Conservation (phyloP, 2,329 filamentous ascomycete species). For the Canariomyces notabilis region DNA sequence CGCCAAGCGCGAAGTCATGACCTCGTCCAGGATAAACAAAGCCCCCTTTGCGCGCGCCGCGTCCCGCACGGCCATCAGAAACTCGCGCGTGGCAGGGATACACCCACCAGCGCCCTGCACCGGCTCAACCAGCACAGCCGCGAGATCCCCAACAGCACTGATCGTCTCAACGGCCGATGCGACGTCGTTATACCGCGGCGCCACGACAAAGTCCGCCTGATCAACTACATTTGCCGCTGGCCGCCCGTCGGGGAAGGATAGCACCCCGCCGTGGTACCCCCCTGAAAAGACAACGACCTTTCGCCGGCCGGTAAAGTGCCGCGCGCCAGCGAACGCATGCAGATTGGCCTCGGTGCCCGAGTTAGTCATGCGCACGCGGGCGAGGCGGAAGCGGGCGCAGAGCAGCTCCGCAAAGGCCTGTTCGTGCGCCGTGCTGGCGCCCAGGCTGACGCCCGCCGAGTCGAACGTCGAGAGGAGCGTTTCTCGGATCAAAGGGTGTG, state of each 20-base stretch:
- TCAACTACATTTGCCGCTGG: conserved; percentile 45
- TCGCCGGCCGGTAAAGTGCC: conserved; percentile 39
- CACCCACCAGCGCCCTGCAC: conserved; percentile 62
- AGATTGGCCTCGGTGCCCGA: conserved; percentile 62
- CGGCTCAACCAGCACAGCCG: conserved; percentile 60
- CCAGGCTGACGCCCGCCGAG: conserved; percentile 48
- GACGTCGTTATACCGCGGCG: conserved; percentile 54
- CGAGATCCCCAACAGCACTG: conserved; percentile 37
- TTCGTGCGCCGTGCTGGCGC: conserved; percentile 50
- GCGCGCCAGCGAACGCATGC: conserved; percentile 52
- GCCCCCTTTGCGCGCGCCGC: conserved; percentile 43
- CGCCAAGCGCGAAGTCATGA: conserved; percentile 60
- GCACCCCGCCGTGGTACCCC: conserved; percentile 48
- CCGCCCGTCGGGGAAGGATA: conserved; percentile 31
- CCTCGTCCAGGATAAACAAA: conserved; percentile 65
- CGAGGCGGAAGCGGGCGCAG: conserved; percentile 50
- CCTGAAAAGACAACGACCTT: conserved; percentile 47
- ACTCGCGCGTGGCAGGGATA: conserved; percentile 45
- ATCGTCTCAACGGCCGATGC: conserved; percentile 41
- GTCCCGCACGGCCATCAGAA: conserved; percentile 47
- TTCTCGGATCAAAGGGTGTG: conserved; percentile 47
- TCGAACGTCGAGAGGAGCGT: conserved; percentile 43
- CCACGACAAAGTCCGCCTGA: conserved; percentile 52
- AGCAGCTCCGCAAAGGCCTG: conserved; percentile 46
- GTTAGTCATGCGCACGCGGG: conserved; percentile 57